Evolutionary conservation across 352 stramenopile genomes (phyloP), one percentile per base, ranked within the genome.

Genomic region (Pythium grandisporangium): DNA sequence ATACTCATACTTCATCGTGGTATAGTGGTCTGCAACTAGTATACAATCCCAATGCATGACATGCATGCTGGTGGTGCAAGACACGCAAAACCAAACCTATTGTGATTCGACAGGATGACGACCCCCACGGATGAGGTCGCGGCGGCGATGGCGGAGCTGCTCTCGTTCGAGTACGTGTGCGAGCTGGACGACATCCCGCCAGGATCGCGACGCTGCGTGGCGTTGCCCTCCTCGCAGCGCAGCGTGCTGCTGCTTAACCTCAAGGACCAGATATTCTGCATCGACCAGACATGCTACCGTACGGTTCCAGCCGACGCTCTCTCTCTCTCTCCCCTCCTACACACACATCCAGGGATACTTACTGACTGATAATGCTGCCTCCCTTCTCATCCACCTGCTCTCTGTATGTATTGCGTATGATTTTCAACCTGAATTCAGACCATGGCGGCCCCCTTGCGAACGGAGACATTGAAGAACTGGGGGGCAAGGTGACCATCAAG

Each of bases 251-350:
- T 90, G 26, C 38, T 87, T 22, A 70, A 78, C 34, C 24, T 87
- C 25, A 45, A 57, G 16, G 71, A 69, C 30, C 45, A 80, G 45
- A 50, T 93, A 45, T 85, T 73, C 45, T 93, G 80, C 66, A 86
- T 93, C 58, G 80, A 93, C 55, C 76, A 90, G 46, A 76, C 80
- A 10, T 93, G 80, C 49, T 93, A 93, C 53, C 80, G 77, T 90
- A 48, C 30, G 73, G n/a, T n/a, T n/a, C n/a, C n/a, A n/a, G n/a
- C n/a, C n/a, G n/a, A 54, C 1, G 4, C n/a, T 36, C 27, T 21
- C 13, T 34, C 11, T 35, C 13, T 32, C 21, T 24, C 21, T 30
- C 30, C 22, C 24, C 30, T 27, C 26, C 1, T 17, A 20, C n/a
- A 30, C 29, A 4, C 33, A 17, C 24, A 22, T 39, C 10, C 34